Percentiles rank a stretch among this genome's conserved stretches.
Evolutionary conservation across 2,329 filamentous ascomycete genomes (phyloP).

Genomic region (Colletotrichum sp.): DNA sequence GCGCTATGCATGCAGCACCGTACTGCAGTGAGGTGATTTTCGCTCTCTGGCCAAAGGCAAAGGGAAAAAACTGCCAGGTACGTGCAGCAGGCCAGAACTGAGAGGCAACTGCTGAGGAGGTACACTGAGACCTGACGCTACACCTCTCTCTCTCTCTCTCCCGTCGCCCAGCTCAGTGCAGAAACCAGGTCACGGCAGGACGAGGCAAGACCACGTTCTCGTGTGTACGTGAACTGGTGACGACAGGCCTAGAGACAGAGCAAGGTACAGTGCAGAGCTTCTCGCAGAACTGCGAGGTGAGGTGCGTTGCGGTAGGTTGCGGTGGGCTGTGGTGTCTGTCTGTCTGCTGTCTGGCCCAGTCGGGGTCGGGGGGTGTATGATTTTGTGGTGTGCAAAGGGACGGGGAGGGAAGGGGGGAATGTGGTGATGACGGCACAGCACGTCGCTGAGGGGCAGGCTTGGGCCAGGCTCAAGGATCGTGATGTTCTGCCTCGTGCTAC

Average conservation of each 20-base stretch:
- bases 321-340: not conserved
- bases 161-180: not conserved
- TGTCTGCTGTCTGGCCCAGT: not conserved
- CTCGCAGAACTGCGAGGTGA: not conserved
- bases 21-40: conserved; percentile 21
- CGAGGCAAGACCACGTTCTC: conserved; percentile 2
- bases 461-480: conserved; percentile 15
- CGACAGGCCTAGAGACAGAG: conserved; percentile 14
- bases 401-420: conserved; percentile 6
- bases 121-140: not conserved
- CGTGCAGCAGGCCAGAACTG: not conserved
- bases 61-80: conserved; percentile 22
- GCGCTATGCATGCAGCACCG: conserved; percentile 20
- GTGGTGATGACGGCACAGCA: conserved; percentile 23
- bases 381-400: not conserved
- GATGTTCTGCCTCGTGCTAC: conserved; percentile 12
- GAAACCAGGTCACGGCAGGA: not conserved
- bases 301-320: not conserved
- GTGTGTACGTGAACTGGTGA: conserved; percentile 6
- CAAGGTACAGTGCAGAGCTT: not conserved
- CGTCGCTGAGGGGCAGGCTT: conserved; percentile 19
- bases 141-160: not conserved
- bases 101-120: not conserved
- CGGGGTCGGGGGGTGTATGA: not conserved
- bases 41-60: not conserved